A percentile compares a stretch with the other conserved stretches of the same genome.
Evolutionary conservation across 331 rosid genomes (phyloP).

Genomic region (Rosa hybrid): DNA sequence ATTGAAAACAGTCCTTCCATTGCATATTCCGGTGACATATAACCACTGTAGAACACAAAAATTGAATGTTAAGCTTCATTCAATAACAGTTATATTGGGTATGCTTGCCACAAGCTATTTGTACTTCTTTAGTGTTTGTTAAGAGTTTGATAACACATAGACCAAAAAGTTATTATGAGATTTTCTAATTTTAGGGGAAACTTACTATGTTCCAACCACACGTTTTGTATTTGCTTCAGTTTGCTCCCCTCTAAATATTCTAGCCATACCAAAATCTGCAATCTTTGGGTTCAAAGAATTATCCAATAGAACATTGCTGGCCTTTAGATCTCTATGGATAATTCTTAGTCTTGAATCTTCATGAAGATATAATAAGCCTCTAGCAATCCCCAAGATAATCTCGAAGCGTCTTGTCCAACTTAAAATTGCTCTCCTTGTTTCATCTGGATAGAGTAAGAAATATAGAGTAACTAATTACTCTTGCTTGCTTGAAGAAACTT

Average conservation of each 20-base stretch:
- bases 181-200: too few species aligned
- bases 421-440: conserved; percentile 23
- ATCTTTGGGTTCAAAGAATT: conserved; percentile 59
- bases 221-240: too few species aligned
- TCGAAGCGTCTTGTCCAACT: conserved; percentile 49
- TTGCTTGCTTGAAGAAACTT: neutral
- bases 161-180: too few species aligned
- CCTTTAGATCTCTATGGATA: conserved; percentile 62
- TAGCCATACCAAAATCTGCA: conserved; percentile 73
- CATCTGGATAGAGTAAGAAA: conserved; percentile 31
- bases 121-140: too few species aligned
- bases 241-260: neutral
- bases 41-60: too few species aligned
- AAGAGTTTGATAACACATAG: too few species aligned
- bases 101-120: too few species aligned
- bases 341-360: conserved; percentile 64
- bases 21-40: too few species aligned
- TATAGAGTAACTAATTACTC: neutral
- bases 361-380: conserved; percentile 63
- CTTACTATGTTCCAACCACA: too few species aligned
- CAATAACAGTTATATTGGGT: too few species aligned
- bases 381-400: conserved; percentile 57
- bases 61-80: too few species aligned
- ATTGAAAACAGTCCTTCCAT: too few species aligned
- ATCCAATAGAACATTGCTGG: conserved; percentile 58